phyloP scores from a whole-genome alignment of 176 grass and related monocot species.

The Eleusine coracana region DNA sequence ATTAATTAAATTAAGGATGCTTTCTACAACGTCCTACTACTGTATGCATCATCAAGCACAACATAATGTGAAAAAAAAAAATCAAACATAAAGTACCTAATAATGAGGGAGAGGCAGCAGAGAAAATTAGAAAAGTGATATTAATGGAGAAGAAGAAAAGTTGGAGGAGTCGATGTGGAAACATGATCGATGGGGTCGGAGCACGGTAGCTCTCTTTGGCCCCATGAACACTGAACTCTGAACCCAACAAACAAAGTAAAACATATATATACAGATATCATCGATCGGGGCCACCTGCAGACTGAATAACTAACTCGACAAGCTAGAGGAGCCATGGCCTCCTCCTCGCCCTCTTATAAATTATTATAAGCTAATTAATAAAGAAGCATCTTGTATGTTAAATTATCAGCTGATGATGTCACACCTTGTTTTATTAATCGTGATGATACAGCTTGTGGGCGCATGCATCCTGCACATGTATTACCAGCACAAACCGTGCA shows the following conservation, averaged over 20 bases:
- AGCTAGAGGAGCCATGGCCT: background rate
- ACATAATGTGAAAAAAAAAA: no score
- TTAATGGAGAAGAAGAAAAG: background rate
- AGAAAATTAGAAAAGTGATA: conserved; percentile 1
- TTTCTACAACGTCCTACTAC: no score
- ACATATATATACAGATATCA: conserved; percentile 21
- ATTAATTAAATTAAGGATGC: background rate
- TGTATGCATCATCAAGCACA: no score
- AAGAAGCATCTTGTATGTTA: background rate
- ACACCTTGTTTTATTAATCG: background rate
- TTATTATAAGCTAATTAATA: conserved; percentile 19
- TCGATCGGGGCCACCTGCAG: conserved; percentile 25
- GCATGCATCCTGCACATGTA: background rate
- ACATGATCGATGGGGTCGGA: conserved; percentile 52
- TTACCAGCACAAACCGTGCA: background rate
- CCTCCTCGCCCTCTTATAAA: background rate
- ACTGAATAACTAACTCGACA: conserved; percentile 47
- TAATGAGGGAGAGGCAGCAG: no score
- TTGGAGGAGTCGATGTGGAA: conserved; percentile 8
- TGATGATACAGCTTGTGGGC: conserved; percentile 31
- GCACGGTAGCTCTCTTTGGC: conserved; percentile 45
- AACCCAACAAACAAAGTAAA: conserved; percentile 26
- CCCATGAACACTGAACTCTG: conserved; percentile 46
- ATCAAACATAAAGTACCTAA: no score
- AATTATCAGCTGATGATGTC: conserved; percentile 27